phyloP scores from a whole-genome alignment of 179 eudicot genomes.

The Sideroxylon spinosum region DNA sequence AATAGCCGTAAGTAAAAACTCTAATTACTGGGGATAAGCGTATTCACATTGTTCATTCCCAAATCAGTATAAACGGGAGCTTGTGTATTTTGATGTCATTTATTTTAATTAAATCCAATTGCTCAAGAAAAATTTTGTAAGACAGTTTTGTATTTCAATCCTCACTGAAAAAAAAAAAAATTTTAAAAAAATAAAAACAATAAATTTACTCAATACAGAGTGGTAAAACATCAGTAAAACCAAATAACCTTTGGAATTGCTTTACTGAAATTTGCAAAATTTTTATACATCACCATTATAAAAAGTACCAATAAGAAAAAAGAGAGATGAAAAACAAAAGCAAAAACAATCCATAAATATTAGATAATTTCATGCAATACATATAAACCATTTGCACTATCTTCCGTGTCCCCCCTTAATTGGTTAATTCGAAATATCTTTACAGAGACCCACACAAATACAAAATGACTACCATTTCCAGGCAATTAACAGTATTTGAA shows the following conservation, averaged over 20 bases:
- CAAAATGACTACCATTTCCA: background rate
- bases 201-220: background rate
- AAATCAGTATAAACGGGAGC: too few species aligned
- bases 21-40: too few species aligned
- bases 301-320: background rate
- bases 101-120: too few species aligned
- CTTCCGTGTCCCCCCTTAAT: slow-evolving; percentile 3
- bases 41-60: too few species aligned
- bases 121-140: too few species aligned
- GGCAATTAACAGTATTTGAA: background rate
- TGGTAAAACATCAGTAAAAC: background rate
- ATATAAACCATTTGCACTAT: background rate
- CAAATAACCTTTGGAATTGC: background rate
- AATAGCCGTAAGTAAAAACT: too few species aligned
- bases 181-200: background rate
- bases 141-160: too few species aligned
- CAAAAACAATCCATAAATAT: too few species aligned
- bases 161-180: too few species aligned
- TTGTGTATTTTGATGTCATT: too few species aligned
- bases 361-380: background rate
- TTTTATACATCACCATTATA: background rate
- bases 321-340: background rate
- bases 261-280: background rate
- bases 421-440: background rate
- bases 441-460: background rate